Conservation (phyloP, 2,329 filamentous ascomycete species). For the Pseudocercospora eumusae region DNA sequence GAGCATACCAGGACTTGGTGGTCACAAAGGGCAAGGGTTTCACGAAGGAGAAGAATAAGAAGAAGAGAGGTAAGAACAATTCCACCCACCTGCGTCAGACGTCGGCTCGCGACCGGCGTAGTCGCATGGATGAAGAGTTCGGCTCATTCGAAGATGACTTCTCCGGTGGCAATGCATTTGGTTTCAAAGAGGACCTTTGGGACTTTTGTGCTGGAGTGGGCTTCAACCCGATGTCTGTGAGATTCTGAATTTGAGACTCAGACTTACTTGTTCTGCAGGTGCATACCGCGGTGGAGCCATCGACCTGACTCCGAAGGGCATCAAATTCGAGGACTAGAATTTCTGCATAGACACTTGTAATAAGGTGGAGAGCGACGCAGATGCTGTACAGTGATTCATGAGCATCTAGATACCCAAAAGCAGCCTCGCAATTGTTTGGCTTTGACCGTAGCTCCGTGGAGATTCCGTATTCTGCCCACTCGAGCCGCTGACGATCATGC, state of each 20-base stretch:
- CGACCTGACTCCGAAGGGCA: conserved; percentile 78
- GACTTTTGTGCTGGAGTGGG: conserved; percentile 15
- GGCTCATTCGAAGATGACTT: neutral
- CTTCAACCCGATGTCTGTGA: conserved; percentile 16
- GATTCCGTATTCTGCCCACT: neutral
- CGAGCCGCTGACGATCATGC: neutral
- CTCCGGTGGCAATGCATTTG: conserved; percentile 3
- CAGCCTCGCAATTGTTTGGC: neutral
- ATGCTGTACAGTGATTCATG: neutral
- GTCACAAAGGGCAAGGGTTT: conserved; percentile 95
- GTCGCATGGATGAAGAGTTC: neutral
- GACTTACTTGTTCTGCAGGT: conserved; percentile 70
- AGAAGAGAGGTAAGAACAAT: conserved; percentile 43
- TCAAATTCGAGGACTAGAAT: conserved; percentile 87
- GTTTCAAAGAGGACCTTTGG: conserved; percentile 13
- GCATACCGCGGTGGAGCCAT: conserved; percentile 88
- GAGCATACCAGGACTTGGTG: conserved; percentile 82
- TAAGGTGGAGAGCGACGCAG: neutral
- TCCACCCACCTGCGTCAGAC: neutral
- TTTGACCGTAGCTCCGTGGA: neutral
- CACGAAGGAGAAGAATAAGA: conserved; percentile 99
- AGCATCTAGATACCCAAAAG: neutral
- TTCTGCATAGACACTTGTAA: neutral
- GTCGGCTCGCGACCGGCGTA: neutral
- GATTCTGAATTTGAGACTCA: conserved; percentile 7